Base-by-base conservation (phyloP, 495 filamentous ascomycete species). In the Penicillium egyptiacum region DNA sequence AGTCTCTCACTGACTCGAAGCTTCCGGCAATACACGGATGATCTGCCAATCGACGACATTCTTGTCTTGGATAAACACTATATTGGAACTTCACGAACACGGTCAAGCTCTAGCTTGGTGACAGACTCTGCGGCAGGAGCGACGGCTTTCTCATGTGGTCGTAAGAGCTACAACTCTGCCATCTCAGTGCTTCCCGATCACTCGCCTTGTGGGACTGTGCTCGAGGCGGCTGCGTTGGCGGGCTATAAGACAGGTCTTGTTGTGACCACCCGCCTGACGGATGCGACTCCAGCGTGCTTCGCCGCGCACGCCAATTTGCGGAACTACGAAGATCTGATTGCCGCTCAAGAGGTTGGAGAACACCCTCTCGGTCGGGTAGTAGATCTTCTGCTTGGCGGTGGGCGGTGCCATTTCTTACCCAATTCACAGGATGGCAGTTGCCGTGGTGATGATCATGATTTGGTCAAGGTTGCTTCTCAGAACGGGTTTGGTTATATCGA, bases 281-380 rank as follows among this genome's bases (percentile, higher is more conserved):
- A 98, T 75, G 94, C 94, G 11, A 98, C 94, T n/a, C 94, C 94
- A 0, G 94, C 94, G 4, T 95, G 90, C 71, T 98, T 97, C 68
- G 92, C 91, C 1, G 83, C 90, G 19, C 95, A 98, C 70, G 94
- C 91, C 1, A 87, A 91, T 57, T 73, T 82, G 53, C 83, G 94
- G 35, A 68, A 73, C 50, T 90, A 95, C 65, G 89, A 94, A 67
- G 95, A 98, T 65, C 80, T 86, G 39, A 96, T 98, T 62, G 94
- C 94, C 0, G 83, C 91, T 64, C 94, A 98, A 67, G 87, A 96
- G 70, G 77, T 96, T 19, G 94, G 94, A 16, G 86, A 94, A 26
- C 80, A 91, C 59, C 90, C 91, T 2, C 79, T 98, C 22, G 94
- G 93, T 0, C 82, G 89, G 17, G 84, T 89, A 5, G 88, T 97